Percentiles rank a stretch among this genome's conserved stretches.
Conservation (phyloP, 2,329 filamentous ascomycete genomes). For the Fusarium compactum region DNA sequence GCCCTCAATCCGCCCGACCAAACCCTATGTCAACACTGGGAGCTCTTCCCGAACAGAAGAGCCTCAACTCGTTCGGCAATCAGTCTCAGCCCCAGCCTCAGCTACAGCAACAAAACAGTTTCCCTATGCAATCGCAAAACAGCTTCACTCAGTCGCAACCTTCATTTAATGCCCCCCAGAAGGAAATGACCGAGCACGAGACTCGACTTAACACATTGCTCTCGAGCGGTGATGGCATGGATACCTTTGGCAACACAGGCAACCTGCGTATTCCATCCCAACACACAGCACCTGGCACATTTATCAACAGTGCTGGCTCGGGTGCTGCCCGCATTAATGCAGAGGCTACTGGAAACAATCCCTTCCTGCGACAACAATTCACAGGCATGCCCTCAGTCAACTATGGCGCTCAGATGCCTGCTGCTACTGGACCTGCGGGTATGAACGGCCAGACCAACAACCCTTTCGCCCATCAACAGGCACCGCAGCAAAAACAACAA, state of each 20-base stretch:
- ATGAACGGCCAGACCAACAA: slow-evolving; percentile 68
- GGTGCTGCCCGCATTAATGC: slow-evolving; percentile 77
- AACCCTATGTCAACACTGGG: slow-evolving; percentile 76
- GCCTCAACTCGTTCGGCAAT: slow-evolving; percentile 68
- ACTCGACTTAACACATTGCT: slow-evolving; percentile 88
- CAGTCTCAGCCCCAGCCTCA: slow-evolving; percentile 57
- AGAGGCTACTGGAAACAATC: slow-evolving; percentile 86
- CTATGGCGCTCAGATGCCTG: slow-evolving; percentile 65
- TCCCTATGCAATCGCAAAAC: slow-evolving; percentile 54
- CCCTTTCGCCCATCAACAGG: slow-evolving; percentile 65
- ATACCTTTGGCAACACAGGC: slow-evolving; percentile 98
- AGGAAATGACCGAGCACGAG: slow-evolving; percentile 71
- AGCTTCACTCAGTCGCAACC: slow-evolving; percentile 49
- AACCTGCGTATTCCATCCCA: slow-evolving; percentile 95
- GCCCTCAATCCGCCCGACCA: slow-evolving; percentile 65
- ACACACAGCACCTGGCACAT: slow-evolving; percentile 94
- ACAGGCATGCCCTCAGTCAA: slow-evolving; percentile 77
- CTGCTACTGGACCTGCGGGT: slow-evolving; percentile 68
- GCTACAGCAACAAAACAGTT: slow-evolving; percentile 53
- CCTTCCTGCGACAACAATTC: slow-evolving; percentile 86
- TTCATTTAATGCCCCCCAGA: slow-evolving; percentile 59
- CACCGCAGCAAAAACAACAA: slow-evolving; percentile 60
- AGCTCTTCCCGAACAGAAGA: slow-evolving; percentile 86
- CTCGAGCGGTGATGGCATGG: slow-evolving; percentile 88
- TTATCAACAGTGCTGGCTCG: slow-evolving; percentile 93